Base-by-base conservation (phyloP, 176 grass and related monocot species). In the Aegilops longissima region DNA sequence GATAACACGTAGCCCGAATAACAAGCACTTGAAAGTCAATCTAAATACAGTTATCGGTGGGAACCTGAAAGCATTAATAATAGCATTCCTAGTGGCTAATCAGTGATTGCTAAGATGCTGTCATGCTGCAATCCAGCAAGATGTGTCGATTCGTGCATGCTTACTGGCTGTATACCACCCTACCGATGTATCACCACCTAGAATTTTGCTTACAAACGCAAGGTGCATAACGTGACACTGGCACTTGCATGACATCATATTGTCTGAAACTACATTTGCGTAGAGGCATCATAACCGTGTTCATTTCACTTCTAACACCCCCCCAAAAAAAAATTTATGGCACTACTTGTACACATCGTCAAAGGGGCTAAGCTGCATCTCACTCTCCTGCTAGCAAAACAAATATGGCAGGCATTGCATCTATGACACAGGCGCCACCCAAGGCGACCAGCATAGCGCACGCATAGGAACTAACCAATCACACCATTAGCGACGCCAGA, bases 361-460 rank as follows among this genome's bases (percentile, higher is more conserved):
- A 17, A 52, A 52, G 14, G 14, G 49, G 49, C 4, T 13, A 73
- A 21, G 18, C 24, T 83, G 11, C 17, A 6, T 20, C 39, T 66
- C 42, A 23, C 64, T 42, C 29, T 2, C 67, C 66, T 83, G 23
- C 39, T 47, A 4, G 11, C 5, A 61, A 44, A 10, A 77, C 30
- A 80, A 56, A 18, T 2, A 52, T 33, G 61, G 76, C 38, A 90
- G 31, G 27, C 81, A 91, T 80, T 87, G 70, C 62, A 33, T 81
- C 61, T 27, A 52, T 17, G 49, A 59, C 51, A 62, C 8, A 47
- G 17, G 33, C 42, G 63, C 7, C 36, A 49, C 61, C 76, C 54
- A 36, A 38, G 21, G 25, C 2, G 13, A 83, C 63, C 61, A 62
- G 44, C 30, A 9, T 18, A 58, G 27, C 49, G 3, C 29, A 58